phyloP scores from a whole-genome alignment of 2,329 filamentous ascomycete species.

The Curvularia hawaiiensis region DNA sequence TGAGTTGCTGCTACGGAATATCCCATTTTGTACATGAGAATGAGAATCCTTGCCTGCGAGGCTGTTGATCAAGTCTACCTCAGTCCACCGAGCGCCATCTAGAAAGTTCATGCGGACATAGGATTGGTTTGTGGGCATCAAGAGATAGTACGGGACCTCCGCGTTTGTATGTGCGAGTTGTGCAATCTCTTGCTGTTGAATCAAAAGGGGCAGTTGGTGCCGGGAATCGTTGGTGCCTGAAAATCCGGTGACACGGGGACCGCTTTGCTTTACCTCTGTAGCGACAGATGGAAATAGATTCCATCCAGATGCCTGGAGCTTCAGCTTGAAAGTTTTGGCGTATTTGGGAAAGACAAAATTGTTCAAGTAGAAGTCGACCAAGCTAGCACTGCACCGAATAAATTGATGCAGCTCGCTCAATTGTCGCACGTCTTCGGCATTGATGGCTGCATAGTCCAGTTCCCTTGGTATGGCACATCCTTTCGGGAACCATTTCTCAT shows the following conservation, averaged over 20 bases:
- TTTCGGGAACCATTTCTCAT: constrained; percentile 60
- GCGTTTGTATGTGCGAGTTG: constrained; percentile 65
- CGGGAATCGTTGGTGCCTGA: constrained; percentile 73
- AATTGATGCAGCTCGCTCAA: constrained; percentile 50
- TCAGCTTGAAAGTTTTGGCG: constrained; percentile 67
- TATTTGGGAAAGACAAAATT: constrained; percentile 69
- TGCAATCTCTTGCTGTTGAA: constrained; percentile 65
- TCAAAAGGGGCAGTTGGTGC: constrained; percentile 63
- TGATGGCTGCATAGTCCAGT: constrained; percentile 63
- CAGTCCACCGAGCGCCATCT: constrained; percentile 49
- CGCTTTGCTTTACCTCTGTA: background rate
- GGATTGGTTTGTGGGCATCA: constrained; percentile 57
- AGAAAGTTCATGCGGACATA: constrained; percentile 50
- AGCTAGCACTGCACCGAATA: constrained; percentile 54
- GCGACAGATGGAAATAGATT: constrained; percentile 60
- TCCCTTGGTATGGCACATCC: constrained; percentile 49
- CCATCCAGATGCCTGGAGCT: constrained; percentile 70
- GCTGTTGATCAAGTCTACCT: constrained; percentile 52
- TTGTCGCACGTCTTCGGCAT: constrained; percentile 61
- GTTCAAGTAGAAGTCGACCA: constrained; percentile 69
- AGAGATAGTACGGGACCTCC: constrained; percentile 64
- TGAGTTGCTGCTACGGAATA: background rate
- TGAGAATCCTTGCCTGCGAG: constrained; percentile 35
- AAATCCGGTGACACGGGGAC: constrained; percentile 66
- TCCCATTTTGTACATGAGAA: background rate